A percentile compares a stretch with the other conserved stretches of the same genome.
phyloP scores from a whole-genome alignment of 1,139 yeast genomes.

The Debaryomycetaceae sp. region DNA sequence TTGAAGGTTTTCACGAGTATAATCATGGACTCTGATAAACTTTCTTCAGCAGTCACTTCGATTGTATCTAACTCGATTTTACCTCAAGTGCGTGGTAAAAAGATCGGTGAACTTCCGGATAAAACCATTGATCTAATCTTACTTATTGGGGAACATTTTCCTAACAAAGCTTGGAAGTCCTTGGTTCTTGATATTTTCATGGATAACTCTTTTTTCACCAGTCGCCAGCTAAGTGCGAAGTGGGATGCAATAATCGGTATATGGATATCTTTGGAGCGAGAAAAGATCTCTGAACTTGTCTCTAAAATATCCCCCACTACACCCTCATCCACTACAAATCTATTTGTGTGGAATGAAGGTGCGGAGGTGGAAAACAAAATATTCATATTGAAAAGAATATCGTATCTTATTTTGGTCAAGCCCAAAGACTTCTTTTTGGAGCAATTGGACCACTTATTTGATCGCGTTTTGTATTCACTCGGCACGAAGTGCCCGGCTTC shows the following conservation, averaged over 20 bases:
- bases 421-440: constrained; percentile 56
- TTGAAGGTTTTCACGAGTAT: constrained; percentile 41
- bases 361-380: constrained; percentile 56
- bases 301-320: constrained; percentile 47
- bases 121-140: constrained; percentile 39
- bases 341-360: constrained; percentile 73
- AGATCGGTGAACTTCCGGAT: constrained; percentile 25
- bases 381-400: constrained; percentile 52
- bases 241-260: constrained; percentile 53
- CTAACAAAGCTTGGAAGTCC: constrained; percentile 51
- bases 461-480: constrained; percentile 45
- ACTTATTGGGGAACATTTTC: constrained; percentile 30
- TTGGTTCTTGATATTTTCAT: constrained; percentile 50
- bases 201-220: constrained; percentile 45
- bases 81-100: constrained; percentile 44
- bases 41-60: constrained; percentile 37
- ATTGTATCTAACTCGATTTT: constrained; percentile 43
- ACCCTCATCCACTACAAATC: constrained; percentile 49
- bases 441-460: constrained; percentile 48
- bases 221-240: constrained; percentile 15
- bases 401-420: constrained; percentile 60
- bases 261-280: constrained; percentile 63
- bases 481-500: constrained; percentile 28
- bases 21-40: constrained; percentile 53
- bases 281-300: constrained; percentile 55